These are phyloP conservation scores for Lomentospora prolificans DNA, from an alignment of 2,329 filamentous ascomycete genomes.

Conservation along the genomic window DNA sequence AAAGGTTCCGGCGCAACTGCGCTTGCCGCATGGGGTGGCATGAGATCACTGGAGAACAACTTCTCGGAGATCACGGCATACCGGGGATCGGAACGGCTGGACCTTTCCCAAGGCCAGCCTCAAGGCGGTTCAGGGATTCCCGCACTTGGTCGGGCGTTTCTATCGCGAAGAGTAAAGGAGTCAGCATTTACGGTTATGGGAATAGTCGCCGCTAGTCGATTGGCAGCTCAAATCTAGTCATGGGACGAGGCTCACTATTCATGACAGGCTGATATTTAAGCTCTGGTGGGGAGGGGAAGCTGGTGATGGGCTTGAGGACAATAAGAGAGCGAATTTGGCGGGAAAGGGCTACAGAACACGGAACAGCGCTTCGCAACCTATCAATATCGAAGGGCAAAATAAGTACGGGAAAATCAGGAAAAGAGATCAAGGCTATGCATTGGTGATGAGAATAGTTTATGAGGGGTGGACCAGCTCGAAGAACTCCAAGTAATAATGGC, in stretches of 20 bases:
- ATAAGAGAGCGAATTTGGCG: neutral
- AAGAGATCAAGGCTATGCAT: neutral
- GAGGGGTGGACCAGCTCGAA: neutral
- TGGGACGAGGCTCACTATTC: neutral
- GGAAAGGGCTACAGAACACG: no score
- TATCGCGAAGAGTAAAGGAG: neutral
- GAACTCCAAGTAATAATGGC: neutral
- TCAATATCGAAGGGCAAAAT: neutral
- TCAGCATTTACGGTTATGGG: no score
- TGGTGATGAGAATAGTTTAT: neutral
- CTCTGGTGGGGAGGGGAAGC: neutral
- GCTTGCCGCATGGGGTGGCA: neutral
- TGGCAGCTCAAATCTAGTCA: no score
- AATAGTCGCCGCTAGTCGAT: no score
- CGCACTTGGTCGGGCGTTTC: conserved; percentile 6
- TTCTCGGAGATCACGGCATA: neutral
- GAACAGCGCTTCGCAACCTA: no score
- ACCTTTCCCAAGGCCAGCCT: conserved; percentile 4
- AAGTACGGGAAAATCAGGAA: neutral
- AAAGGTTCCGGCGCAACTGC: neutral
- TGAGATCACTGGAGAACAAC: neutral
- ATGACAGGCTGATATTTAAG: neutral
- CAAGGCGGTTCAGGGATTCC: conserved; percentile 3
- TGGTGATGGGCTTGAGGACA: neutral
- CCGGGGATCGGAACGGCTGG: neutral